These are phyloP conservation scores for Harrya chromipes DNA, from an alignment of 768 basidiomycete genomes.

Conservation along the genomic window DNA sequence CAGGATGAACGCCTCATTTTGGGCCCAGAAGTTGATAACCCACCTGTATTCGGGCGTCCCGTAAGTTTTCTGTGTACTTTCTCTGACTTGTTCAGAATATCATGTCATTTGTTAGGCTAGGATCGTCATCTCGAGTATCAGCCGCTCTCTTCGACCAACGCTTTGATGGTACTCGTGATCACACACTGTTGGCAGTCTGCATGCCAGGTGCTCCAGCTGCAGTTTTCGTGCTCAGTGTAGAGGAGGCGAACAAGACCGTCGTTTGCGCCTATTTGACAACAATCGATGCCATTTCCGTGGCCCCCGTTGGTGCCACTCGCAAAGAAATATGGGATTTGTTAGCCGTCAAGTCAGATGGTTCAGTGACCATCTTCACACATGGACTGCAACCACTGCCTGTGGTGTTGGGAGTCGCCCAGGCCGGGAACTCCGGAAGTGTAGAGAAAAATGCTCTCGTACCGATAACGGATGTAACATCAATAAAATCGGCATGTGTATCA, in stretches of 20 bases:
- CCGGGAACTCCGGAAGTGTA: neutral
- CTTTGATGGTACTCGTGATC: slow-evolving; percentile 51
- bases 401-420: slow-evolving; percentile 22
- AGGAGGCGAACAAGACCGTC: slow-evolving; percentile 39
- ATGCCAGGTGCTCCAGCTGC: slow-evolving; percentile 45
- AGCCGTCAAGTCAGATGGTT: slow-evolving; percentile 54
- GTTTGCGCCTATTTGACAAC: slow-evolving; percentile 38
- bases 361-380: slow-evolving; percentile 59
- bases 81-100: neutral
- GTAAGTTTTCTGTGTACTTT: slow-evolving; percentile 40
- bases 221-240: slow-evolving; percentile 46
- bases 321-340: slow-evolving; percentile 65
- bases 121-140: slow-evolving; percentile 35
- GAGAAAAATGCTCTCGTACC: slow-evolving; percentile 4
- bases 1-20: slow-evolving; percentile 68
- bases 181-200: slow-evolving; percentile 55
- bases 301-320: slow-evolving; percentile 63
- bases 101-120: slow-evolving; percentile 13
- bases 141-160: slow-evolving; percentile 64
- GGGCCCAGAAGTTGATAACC: slow-evolving; percentile 61
- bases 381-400: slow-evolving; percentile 47
- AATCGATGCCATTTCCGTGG: slow-evolving; percentile 48
- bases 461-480: slow-evolving; percentile 37
- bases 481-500: slow-evolving; percentile 49
- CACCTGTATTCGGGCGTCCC: slow-evolving; percentile 45